Conservation (phyloP, 495 filamentous ascomycete species). For the Tuber indicum region DNA sequence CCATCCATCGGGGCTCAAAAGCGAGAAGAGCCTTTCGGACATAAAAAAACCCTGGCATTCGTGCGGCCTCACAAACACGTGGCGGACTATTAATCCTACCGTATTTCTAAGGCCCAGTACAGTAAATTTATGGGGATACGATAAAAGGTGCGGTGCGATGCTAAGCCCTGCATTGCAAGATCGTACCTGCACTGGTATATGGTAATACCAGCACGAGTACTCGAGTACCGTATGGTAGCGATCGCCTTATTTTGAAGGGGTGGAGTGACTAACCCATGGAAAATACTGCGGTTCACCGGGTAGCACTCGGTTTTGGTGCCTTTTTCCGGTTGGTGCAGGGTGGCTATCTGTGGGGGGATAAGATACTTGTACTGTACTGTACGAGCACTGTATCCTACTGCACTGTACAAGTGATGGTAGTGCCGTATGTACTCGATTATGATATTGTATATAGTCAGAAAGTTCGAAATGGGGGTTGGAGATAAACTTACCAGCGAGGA, state of each 20-base stretch:
- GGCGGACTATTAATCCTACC: not conserved
- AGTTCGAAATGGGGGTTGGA: not conserved
- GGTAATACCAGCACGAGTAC: too few relatives aligned
- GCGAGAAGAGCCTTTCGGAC: not conserved
- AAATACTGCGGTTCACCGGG: not conserved
- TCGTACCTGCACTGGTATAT: not conserved
- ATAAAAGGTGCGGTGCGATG: not conserved
- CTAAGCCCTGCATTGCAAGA: not conserved
- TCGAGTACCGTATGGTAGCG: not conserved
- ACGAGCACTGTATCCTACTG: too few relatives aligned
- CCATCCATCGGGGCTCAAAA: not conserved
- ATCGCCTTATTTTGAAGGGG: not conserved
- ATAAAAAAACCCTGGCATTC: not conserved
- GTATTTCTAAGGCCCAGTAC: not conserved
- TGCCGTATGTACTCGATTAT: too few relatives aligned
- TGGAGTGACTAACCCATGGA: not conserved
- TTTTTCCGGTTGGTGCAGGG: too few relatives aligned
- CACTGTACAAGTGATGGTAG: too few relatives aligned
- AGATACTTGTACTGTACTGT: too few relatives aligned
- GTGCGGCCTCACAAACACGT: not conserved
- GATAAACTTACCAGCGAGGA: not conserved
- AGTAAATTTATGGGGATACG: not conserved
- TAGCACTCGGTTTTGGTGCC: not conserved
- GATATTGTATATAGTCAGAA: not conserved
- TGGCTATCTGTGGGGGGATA: too few relatives aligned